Evolutionary conservation across 2,329 filamentous ascomycete genomes (phyloP).

Genomic region (Madurella mycetomatis): DNA sequence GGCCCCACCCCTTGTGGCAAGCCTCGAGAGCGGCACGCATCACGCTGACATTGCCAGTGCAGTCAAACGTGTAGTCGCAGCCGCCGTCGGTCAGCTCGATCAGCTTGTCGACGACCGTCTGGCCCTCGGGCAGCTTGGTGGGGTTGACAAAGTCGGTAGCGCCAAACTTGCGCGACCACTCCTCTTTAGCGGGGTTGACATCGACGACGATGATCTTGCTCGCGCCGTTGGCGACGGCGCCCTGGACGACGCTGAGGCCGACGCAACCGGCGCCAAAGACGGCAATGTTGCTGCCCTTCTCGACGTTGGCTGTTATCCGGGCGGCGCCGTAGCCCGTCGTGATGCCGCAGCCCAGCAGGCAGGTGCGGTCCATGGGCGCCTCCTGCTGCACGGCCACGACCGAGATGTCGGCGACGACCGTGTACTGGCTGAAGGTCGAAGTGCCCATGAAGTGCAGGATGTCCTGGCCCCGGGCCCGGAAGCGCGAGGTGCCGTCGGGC

Average conservation of each 20-base stretch:
- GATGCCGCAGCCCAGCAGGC: constrained; percentile 94
- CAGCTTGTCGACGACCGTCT: constrained; percentile 86
- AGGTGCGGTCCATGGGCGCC: constrained; percentile 93
- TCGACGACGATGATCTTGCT: constrained; percentile 68
- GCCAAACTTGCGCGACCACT: constrained; percentile 90
- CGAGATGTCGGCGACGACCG: constrained; percentile 96
- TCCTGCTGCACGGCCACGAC: constrained; percentile 88
- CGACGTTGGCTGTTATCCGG: constrained; percentile 85
- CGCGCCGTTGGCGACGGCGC: constrained; percentile 79
- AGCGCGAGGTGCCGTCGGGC: constrained; percentile 93
- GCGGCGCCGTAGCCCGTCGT: constrained; percentile 97
- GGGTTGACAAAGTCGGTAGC: constrained; percentile 98
- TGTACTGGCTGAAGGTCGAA: constrained; percentile 98
- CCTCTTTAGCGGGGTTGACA: constrained; percentile 85
- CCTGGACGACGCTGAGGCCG: constrained; percentile 91
- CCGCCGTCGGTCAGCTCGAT: constrained; percentile 98
- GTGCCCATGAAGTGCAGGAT: constrained; percentile 99
- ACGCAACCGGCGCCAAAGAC: constrained; percentile 96
- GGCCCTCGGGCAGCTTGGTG: constrained; percentile 62
- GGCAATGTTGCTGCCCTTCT: constrained; percentile 83
- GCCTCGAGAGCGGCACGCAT: constrained; percentile 96
- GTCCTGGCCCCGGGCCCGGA: constrained; percentile 91
- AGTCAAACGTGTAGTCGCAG: constrained; percentile 99
- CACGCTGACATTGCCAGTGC: constrained; percentile 92
- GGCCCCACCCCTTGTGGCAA: constrained; percentile 98